Percentiles rank a stretch among this genome's conserved stretches.
Conservation (phyloP, 805 yeast species). For the Candida ovalis region DNA sequence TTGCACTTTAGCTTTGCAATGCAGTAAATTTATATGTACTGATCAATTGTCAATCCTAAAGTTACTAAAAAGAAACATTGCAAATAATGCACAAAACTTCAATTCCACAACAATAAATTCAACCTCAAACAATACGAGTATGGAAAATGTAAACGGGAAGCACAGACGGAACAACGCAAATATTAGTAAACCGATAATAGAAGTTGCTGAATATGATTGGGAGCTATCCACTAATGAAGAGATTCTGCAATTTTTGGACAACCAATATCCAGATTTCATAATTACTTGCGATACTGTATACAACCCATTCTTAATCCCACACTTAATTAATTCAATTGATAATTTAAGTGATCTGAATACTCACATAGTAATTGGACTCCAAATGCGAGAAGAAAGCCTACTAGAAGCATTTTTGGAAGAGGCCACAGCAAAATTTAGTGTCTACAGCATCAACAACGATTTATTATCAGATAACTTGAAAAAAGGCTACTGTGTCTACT, state of each 20-base stretch:
- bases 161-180: conserved; percentile 3
- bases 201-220: conserved; percentile 60
- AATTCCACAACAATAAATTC: conserved; percentile 19
- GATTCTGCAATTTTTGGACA: conserved; percentile 5
- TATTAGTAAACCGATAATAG: conserved; percentile 26
- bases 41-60: conserved; percentile 57
- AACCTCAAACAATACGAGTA: background rate
- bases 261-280: conserved; percentile 39
- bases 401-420: conserved; percentile 42
- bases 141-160: conserved; percentile 1
- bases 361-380: conserved; percentile 44
- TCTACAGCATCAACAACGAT: conserved; percentile 33
- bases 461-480: conserved; percentile 31
- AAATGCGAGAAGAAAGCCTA: conserved; percentile 50
- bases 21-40: conserved; percentile 45
- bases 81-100: conserved; percentile 31
- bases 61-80: conserved; percentile 44
- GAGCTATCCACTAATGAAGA: conserved; percentile 34
- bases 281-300: conserved; percentile 66
- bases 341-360: conserved; percentile 33
- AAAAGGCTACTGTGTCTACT: conserved; percentile 46
- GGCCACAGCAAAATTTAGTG: conserved; percentile 30
- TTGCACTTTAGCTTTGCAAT: conserved; percentile 32
- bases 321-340: conserved; percentile 42
- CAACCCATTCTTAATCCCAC: conserved; percentile 54